Base-by-base conservation (phyloP, 805 yeast genomes). In the Brettanomyces custersianus region DNA sequence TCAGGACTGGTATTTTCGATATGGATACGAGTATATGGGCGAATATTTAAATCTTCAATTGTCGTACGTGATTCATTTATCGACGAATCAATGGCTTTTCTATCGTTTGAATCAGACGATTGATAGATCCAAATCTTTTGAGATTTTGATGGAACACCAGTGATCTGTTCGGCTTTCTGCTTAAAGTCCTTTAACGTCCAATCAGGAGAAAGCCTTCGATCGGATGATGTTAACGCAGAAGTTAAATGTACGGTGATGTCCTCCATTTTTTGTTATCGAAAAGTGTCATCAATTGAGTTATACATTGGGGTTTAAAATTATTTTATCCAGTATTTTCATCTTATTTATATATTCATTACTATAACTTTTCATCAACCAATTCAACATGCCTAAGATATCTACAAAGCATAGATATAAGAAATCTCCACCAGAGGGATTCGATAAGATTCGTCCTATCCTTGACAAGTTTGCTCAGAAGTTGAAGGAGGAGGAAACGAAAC, bases 381-480 rank as follows among this genome's bases (percentile, higher is more conserved):
- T 12, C n/a, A 25, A 25, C n/a, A 41, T 40, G 43, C 40, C 39
- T 4, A 42, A 38, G 35, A 28, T 38, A 22, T 23, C 39, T 13
- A 31, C 22, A 7, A 36, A 34, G 10, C 36, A 34, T 20, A 35
- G 57, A 52, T 39, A 57, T 66, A 27, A 70, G 23, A 39, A 68
- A 40, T 57, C 61, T 23, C 78, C 88, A 0, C 96, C 96, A 1
- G 76, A 68, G 3, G 96, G 90, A 4, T 86, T 69, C 52, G 71
- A 68, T 3, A 77, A 76, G 45, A 68, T 87, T 10, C 74, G 74
- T 42, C 79, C 83, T 2, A 79, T 88, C 0, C 49, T 86, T 12
- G 55, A 58, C 2, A 78, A 78, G 38, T 80, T 80, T 45, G 72
- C 68, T 15, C 60, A 62, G 17, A 70, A 73, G 42, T 57, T 85